Percentiles rank a stretch among this genome's conserved stretches.
These are phyloP conservation scores for Pyrus bretschneideri DNA, from an alignment of 306 rosid genomes.

Conservation along the genomic window DNA sequence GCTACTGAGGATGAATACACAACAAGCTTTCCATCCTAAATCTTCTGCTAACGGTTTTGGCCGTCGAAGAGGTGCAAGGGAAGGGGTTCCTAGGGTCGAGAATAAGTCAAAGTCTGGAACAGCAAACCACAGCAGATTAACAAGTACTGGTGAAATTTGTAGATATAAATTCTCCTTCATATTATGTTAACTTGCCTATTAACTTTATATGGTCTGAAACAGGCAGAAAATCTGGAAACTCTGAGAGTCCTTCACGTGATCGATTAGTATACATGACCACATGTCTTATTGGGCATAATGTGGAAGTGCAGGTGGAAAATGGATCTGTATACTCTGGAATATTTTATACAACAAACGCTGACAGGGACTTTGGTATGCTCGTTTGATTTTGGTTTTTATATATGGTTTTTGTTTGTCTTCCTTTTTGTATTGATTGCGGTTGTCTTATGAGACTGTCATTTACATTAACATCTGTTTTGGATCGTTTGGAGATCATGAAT, in stretches of 20 bases:
- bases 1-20: slow-evolving; percentile 62
- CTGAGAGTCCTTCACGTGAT: slow-evolving; percentile 66
- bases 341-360: slow-evolving; percentile 73
- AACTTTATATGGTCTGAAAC: slow-evolving; percentile 36
- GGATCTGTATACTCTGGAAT: slow-evolving; percentile 88
- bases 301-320: slow-evolving; percentile 86
- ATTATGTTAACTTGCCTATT: slow-evolving; percentile 11
- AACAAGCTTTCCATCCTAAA: slow-evolving; percentile 55
- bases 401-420: not conserved
- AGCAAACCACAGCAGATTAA: slow-evolving; percentile 48
- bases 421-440: not conserved
- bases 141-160: slow-evolving; percentile 38
- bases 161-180: slow-evolving; percentile 4
- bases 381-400: slow-evolving; percentile 10
- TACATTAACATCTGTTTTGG: not conserved
- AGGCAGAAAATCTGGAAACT: slow-evolving; percentile 47
- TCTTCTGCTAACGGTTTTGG: slow-evolving; percentile 75
- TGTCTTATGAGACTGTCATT: not conserved
- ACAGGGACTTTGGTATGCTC: slow-evolving; percentile 78
- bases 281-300: slow-evolving; percentile 85
- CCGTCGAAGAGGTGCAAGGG: slow-evolving; percentile 76
- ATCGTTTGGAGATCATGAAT: not conserved
- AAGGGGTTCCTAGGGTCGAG: slow-evolving; percentile 50
- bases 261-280: slow-evolving; percentile 63
- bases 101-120: slow-evolving; percentile 58